A percentile compares a stretch with the other conserved stretches of the same genome.
These are phyloP conservation scores for Arthrocladium fulminans DNA, from an alignment of 2,329 filamentous ascomycete species.

Conservation along the genomic window DNA sequence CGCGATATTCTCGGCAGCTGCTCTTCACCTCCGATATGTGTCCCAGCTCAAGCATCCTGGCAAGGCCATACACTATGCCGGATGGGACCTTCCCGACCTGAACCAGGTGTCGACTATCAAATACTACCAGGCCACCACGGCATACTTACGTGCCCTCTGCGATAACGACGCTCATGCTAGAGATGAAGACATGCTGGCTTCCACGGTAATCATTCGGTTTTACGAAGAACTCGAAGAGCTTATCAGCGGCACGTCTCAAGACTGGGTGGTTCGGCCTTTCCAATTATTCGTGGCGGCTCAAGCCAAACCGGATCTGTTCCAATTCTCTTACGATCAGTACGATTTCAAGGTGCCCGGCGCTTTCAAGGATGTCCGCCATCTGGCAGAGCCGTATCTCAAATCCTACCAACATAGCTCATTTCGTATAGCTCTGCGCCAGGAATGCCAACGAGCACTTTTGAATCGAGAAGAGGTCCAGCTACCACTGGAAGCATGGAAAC, in stretches of 20 bases:
- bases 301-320: conserved; percentile 14
- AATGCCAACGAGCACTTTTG: conserved; percentile 19
- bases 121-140: conserved; percentile 25
- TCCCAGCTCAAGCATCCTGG: conserved; percentile 2
- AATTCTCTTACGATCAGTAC: conserved; percentile 1
- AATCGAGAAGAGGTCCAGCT: conserved; percentile 16
- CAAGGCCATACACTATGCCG: conserved; percentile 15
- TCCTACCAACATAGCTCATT: conserved; percentile 21
- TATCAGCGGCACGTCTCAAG: conserved; percentile 35
- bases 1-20: conserved; percentile 22
- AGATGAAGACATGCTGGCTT: conserved; percentile 47
- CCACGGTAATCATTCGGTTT: conserved; percentile 49
- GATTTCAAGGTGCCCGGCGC: conserved; percentile 6
- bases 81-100: conserved; percentile 17
- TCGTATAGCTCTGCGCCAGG: conserved; percentile 20
- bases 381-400: conserved; percentile 15
- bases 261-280: conserved; percentile 18
- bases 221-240: conserved; percentile 47
- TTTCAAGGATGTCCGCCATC: conserved; percentile 1
- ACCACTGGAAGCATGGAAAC: conserved; percentile 19
- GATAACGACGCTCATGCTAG: conserved; percentile 32
- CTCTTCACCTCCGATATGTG: conserved; percentile 17
- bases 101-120: conserved; percentile 22
- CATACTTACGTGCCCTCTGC: conserved; percentile 25
- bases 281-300: conserved; percentile 20